These are phyloP conservation scores for Symbiodinium pilosum DNA, from an alignment of 73 alveolate genomes.

Conservation along the genomic window DNA sequence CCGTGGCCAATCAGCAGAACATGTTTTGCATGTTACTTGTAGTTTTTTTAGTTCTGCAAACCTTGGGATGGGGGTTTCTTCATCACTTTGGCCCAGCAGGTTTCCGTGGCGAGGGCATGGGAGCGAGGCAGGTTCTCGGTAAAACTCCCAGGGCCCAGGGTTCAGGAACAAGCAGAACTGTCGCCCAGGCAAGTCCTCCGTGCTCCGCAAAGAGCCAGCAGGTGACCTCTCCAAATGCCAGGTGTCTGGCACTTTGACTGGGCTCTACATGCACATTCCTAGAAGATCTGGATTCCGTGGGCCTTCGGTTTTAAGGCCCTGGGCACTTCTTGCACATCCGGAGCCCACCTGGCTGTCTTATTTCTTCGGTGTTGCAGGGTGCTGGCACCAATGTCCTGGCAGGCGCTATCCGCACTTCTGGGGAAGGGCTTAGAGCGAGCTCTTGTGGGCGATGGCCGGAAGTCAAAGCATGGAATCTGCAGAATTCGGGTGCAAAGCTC, in stretches of 20 bases:
- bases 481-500: no score
- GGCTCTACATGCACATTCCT: neutral
- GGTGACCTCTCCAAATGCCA: conserved; percentile 59
- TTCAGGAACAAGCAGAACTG: neutral
- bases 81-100: neutral
- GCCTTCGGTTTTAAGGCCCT: conserved; percentile 25
- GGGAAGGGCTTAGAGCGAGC: neutral
- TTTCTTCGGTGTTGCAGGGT: neutral
- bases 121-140: conserved; percentile 11
- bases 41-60: no score
- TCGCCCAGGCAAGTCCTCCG: conserved; percentile 54
- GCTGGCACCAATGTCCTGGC: neutral
- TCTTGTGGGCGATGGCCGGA: no score
- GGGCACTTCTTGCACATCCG: conserved; percentile 82
- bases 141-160: neutral
- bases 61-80: neutral
- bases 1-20: neutral
- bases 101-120: conserved; percentile 87
- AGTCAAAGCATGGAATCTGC: no score
- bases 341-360: neutral
- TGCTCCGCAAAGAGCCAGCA: conserved; percentile 37
- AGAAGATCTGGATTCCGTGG: neutral
- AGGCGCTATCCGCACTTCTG: conserved; percentile 13
- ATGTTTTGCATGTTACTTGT: neutral
- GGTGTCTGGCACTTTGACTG: neutral